Percentiles rank a stretch among this genome's conserved stretches.
These are phyloP conservation scores for Hypoxylon subgilvum DNA, from an alignment of 495 filamentous ascomycete genomes.

Conservation along the genomic window DNA sequence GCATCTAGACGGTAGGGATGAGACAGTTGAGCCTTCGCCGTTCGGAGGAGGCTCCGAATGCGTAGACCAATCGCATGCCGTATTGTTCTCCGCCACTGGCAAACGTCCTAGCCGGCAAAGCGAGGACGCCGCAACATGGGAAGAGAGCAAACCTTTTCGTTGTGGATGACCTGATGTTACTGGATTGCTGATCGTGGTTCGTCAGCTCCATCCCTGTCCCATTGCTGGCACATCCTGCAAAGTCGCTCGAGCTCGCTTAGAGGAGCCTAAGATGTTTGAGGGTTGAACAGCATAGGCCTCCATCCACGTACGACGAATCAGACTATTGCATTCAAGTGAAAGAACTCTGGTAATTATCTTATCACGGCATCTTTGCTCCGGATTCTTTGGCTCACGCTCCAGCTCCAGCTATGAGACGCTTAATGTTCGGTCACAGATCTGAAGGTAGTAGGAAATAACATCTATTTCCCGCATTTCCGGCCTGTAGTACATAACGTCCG, in stretches of 20 bases:
- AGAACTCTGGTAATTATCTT: neutral
- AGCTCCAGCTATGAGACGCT: no score
- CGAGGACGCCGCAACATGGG: neutral
- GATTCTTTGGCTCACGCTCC: neutral
- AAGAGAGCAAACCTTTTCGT: neutral
- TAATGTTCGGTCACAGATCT: neutral
- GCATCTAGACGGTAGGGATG: neutral
- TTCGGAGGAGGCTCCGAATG: slow-evolving; percentile 9
- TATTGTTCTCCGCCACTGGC: slow-evolving; percentile 1
- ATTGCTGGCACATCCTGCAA: neutral
- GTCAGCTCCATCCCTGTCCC: neutral
- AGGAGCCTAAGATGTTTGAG: neutral
- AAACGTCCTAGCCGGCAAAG: neutral
- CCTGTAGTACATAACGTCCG: no score
- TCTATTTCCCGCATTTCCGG: no score
- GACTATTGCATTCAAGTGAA: neutral
- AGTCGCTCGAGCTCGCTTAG: neutral
- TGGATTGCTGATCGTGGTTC: slow-evolving; percentile 1
- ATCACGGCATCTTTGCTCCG: slow-evolving; percentile 6
- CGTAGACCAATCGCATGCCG: slow-evolving; percentile 9
- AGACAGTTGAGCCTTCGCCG: neutral
- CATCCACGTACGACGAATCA: slow-evolving; percentile 6
- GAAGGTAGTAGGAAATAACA: no score
- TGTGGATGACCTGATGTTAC: slow-evolving; percentile 20
- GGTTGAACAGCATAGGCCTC: neutral